Base-by-base conservation (phyloP, 306 rosid genomes). In the Casuarina glauca region DNA sequence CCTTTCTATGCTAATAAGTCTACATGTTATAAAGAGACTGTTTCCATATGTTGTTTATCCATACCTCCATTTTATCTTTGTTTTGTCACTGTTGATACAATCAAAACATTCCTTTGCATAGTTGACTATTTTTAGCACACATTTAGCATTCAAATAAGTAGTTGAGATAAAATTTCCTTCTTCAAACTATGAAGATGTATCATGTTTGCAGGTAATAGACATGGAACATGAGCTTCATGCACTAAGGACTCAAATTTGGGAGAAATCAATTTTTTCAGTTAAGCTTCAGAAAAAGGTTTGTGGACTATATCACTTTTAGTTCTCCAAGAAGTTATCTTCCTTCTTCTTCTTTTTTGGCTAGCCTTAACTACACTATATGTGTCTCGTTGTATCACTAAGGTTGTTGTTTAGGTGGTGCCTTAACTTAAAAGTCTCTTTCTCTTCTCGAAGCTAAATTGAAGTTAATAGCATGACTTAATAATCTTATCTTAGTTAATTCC, bases 191-290 rank as follows among this genome's bases (percentile, higher is more conserved):
- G 72, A 64, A 66, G 50, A 26, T 26, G 53, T 73, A 20, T 81
- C 45, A 66, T 79, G 54, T 74, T 74, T 81, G 84, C 81, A 95
- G 98, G 93, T 92, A 76, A 86, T 89, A 87, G 97, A 93, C 80
- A 92, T 95, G 97, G 97, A 95, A 78, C 87, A 89, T 55, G 98
- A 95, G 82, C 92, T 95, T 54, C 88, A 91, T 79, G 97, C 95
- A 57, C 83, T 95, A 44, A 90, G 97, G 82, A 88, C 90, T 83
- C 96, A 91, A 83, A 89, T 95, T 85, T 86, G 90, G 80, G 98
- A 95, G 76, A 95, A 95, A 78, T 88, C 86, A 58, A 62, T 89
- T 70, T 84, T 89, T 77, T 92, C 97, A 1, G 78, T 90, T 76
- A 86, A 89, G 86, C 98, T 95, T 81, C 93, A 95, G 87, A 92